Percentiles rank a stretch among this genome's conserved stretches.
These are phyloP conservation scores for Hyparrhenia diplandra DNA, from an alignment of 176 grass and related monocot genomes.

Conservation along the genomic window DNA sequence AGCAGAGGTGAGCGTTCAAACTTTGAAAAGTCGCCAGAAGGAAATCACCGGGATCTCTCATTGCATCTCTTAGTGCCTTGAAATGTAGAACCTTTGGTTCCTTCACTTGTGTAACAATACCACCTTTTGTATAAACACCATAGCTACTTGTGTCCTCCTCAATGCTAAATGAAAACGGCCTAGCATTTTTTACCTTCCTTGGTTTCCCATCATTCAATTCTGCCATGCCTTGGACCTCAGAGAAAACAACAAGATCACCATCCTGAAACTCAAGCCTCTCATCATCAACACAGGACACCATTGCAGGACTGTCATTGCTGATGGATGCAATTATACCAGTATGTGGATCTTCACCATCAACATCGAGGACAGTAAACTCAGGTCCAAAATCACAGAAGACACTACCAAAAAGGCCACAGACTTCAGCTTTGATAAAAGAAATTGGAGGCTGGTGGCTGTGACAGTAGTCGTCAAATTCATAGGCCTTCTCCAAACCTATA, in stretches of 20 bases:
- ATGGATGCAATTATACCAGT: constrained; percentile 74
- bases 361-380: constrained; percentile 61
- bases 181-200: constrained; percentile 62
- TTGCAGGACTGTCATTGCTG: constrained; percentile 47
- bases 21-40: constrained; percentile 71
- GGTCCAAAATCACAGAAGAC: constrained; percentile 77
- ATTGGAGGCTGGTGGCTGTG: constrained; percentile 60
- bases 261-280: constrained; percentile 69
- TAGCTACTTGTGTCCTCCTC: constrained; percentile 65
- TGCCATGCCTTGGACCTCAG: constrained; percentile 64
- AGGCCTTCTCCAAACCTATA: constrained; percentile 59
- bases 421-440: constrained; percentile 63
- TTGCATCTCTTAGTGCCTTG: constrained; percentile 62
- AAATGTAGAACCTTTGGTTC: constrained; percentile 60
- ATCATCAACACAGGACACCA: constrained; percentile 59
- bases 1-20: constrained; percentile 51
- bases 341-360: constrained; percentile 70
- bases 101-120: constrained; percentile 64
- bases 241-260: constrained; percentile 72
- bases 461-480: constrained; percentile 64
- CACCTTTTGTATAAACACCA: constrained; percentile 51
- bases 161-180: constrained; percentile 51
- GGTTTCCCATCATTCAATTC: constrained; percentile 70
- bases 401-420: constrained; percentile 61
- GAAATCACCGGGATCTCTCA: constrained; percentile 66